These are phyloP conservation scores for Panaeolus papilionaceus DNA, from an alignment of 768 basidiomycete species.

Conservation along the genomic window DNA sequence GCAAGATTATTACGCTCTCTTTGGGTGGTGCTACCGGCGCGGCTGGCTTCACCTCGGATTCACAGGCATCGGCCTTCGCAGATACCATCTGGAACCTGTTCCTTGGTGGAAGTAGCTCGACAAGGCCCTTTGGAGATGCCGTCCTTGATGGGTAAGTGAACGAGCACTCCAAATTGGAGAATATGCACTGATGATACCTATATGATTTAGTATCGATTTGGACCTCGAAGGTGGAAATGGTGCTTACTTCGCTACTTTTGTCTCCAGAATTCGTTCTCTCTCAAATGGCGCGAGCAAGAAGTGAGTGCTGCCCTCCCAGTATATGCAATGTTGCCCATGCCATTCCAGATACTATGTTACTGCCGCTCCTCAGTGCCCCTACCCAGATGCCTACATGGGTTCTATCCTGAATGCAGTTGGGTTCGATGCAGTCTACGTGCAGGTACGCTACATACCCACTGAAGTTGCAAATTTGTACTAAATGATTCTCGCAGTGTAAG, in stretches of 20 bases:
- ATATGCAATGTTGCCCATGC: background rate
- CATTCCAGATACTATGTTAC: slow-evolving; percentile 57
- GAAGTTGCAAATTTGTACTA: background rate
- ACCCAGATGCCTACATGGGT: slow-evolving; percentile 64
- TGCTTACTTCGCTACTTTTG: slow-evolving; percentile 53
- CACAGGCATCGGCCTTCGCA: slow-evolving; percentile 58
- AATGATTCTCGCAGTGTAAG: background rate
- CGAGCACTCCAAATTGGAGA: background rate
- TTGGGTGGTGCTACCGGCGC: slow-evolving; percentile 61
- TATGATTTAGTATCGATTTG: slow-evolving; percentile 51
- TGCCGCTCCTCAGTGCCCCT: slow-evolving; percentile 62
- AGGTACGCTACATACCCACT: slow-evolving; percentile 30
- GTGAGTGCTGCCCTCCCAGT: slow-evolving; percentile 33
- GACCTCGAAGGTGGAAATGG: slow-evolving; percentile 67
- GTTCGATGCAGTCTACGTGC: slow-evolving; percentile 73
- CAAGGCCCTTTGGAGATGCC: slow-evolving; percentile 67
- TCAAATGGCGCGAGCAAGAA: slow-evolving; percentile 53
- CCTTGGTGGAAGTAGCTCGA: slow-evolving; percentile 62
- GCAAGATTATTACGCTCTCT: slow-evolving; percentile 56
- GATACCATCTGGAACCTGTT: slow-evolving; percentile 72
- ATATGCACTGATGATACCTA: background rate
- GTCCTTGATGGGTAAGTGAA: slow-evolving; percentile 63
- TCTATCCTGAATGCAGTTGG: slow-evolving; percentile 59
- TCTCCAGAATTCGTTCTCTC: slow-evolving; percentile 49
- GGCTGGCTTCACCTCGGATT: slow-evolving; percentile 55